A percentile compares a stretch with the other conserved stretches of the same genome.
Evolutionary conservation across 345 rosid species (phyloP).

Genomic region (Eucalyptus cladocalyx): DNA sequence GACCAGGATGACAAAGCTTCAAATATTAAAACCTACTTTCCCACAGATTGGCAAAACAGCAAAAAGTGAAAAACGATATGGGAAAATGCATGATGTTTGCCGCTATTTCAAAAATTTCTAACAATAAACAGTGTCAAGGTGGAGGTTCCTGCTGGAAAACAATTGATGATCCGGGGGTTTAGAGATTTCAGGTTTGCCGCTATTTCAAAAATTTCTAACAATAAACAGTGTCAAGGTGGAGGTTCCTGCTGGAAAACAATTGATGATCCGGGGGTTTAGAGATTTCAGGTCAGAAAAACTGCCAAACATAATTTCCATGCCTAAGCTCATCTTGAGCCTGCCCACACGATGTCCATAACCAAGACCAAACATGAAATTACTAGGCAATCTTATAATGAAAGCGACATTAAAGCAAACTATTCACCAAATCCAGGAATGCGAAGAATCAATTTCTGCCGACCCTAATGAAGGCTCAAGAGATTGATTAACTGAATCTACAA

Average conservation of each 20-base stretch:
- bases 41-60: background rate
- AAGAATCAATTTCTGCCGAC: background rate
- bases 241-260: background rate
- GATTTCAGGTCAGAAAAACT: background rate
- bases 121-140: background rate
- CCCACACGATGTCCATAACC: background rate
- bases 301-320: background rate
- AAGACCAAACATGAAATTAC: background rate
- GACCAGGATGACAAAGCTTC: background rate
- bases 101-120: background rate
- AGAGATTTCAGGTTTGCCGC: background rate
- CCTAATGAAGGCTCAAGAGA: background rate
- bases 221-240: background rate
- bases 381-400: background rate
- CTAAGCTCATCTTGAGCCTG: background rate
- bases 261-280: background rate
- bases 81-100: background rate
- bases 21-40: background rate
- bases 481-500: background rate
- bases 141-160: background rate
- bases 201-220: background rate
- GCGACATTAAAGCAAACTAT: background rate
- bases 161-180: background rate
- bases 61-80: background rate
- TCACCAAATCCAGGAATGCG: background rate